phyloP scores from a whole-genome alignment of 1,284 basidiomycete species.

The Amylostereum areolatum region DNA sequence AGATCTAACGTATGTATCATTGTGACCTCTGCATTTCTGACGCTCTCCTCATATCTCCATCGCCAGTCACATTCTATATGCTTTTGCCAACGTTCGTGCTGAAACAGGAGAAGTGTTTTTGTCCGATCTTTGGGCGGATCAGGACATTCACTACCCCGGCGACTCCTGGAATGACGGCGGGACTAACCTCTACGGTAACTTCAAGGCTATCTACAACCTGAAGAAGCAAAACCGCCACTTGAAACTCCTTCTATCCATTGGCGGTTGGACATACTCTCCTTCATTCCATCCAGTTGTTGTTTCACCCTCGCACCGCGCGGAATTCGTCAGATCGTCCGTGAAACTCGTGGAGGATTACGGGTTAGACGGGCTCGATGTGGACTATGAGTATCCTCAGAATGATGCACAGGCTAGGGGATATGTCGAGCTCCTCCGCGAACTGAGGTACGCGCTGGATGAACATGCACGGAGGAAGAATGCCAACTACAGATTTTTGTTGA shows the following conservation, averaged over 20 bases:
- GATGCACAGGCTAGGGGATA: conserved; percentile 70
- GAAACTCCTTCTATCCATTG: conserved; percentile 83
- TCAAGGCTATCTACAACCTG: conserved; percentile 86
- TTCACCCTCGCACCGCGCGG: conserved; percentile 52
- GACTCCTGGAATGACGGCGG: conserved; percentile 89
- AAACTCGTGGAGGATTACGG: conserved; percentile 70
- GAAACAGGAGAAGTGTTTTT: conserved; percentile 83
- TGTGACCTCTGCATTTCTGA: conserved; percentile 1
- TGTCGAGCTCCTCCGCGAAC: conserved; percentile 62
- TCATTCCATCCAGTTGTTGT: conserved; percentile 73
- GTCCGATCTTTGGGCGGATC: conserved; percentile 91
- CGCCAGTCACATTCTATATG: conserved; percentile 72
- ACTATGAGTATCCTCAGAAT: conserved; percentile 82
- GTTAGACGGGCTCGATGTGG: conserved; percentile 71
- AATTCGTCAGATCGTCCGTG: conserved; percentile 78
- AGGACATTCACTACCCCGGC: conserved; percentile 79
- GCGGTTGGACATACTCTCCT: conserved; percentile 88
- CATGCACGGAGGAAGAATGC: conserved; percentile 55
- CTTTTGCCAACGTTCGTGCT: conserved; percentile 83
- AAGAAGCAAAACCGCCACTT: conserved; percentile 86
- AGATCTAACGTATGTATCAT: conserved; percentile 70
- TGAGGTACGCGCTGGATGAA: conserved; percentile 63
- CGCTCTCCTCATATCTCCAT: conserved; percentile 9
- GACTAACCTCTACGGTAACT: conserved; percentile 88
- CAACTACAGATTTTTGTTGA: conserved; percentile 65